Evolutionary conservation across 139 green algal genomes (phyloP).

Genomic region (Helicosporidium sp.): DNA sequence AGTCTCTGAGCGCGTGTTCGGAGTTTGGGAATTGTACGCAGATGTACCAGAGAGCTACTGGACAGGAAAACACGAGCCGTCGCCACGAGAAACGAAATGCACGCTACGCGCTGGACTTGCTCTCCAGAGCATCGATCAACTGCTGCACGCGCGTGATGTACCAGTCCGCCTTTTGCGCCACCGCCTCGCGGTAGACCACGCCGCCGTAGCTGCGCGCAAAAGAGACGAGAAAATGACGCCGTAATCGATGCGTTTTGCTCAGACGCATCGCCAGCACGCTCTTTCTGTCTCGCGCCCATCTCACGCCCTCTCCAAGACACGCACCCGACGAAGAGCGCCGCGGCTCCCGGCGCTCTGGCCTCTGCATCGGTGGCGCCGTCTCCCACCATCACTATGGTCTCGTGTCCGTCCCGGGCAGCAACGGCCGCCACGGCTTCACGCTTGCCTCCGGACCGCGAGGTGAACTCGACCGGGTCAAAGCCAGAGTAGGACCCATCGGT

Average conservation of each 20-base stretch:
- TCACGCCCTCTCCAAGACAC: no score
- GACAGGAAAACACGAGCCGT: no score
- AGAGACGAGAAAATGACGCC: neutral
- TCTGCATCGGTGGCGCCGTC: constrained; percentile 93
- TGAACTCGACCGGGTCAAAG: constrained; percentile 85
- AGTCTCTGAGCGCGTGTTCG: neutral
- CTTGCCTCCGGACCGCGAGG: constrained; percentile 77
- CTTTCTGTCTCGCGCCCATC: no score
- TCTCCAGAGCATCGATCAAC: constrained; percentile 25
- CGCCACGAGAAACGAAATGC: neutral
- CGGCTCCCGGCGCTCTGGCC: constrained; percentile 53
- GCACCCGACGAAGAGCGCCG: constrained; percentile 83
- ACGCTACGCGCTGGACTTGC: neutral
- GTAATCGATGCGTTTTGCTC: no score
- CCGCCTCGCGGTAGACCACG: constrained; percentile 47
- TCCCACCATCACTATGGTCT: constrained; percentile 74
- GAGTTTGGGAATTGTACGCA: no score
- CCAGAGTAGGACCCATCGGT: constrained; percentile 60
- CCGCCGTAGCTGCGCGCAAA: constrained; percentile 64
- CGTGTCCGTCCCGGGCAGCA: constrained; percentile 43
- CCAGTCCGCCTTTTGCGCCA: constrained; percentile 77
- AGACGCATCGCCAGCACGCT: no score
- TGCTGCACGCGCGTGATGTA: constrained; percentile 49
- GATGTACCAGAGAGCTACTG: no score
- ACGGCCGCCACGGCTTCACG: constrained; percentile 61